phyloP scores from a whole-genome alignment of 495 filamentous ascomycete genomes.

The Penicillium samsonianum region DNA sequence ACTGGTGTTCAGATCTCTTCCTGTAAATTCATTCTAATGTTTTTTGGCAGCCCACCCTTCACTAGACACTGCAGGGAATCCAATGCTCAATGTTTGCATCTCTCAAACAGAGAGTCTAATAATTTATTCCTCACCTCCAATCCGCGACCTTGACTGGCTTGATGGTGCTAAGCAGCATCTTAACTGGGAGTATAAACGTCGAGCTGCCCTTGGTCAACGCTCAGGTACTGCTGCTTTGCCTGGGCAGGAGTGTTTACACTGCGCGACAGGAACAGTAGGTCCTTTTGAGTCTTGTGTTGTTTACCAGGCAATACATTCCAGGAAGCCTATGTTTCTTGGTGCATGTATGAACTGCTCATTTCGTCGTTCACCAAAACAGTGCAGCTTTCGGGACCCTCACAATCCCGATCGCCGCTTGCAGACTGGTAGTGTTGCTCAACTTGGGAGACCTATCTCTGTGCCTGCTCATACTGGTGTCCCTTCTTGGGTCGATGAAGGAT shows the following conservation, averaged over 20 bases:
- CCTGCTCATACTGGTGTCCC: background rate
- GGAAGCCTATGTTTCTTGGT: background rate
- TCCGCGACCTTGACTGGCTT: background rate
- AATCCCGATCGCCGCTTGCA: too few relatives aligned
- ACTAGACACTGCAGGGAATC: background rate
- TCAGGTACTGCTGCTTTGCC: background rate
- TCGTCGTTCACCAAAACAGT: background rate
- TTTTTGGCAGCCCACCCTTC: background rate
- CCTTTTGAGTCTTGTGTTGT: background rate
- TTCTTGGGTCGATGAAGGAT: too few relatives aligned
- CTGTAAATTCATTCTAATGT: background rate
- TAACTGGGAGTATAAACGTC: background rate
- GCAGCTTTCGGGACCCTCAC: background rate
- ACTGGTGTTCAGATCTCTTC: background rate
- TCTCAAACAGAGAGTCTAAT: accelerated
- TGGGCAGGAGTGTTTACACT: background rate
- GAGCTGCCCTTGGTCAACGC: background rate
- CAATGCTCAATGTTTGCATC: background rate
- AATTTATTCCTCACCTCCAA: background rate
- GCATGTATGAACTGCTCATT: background rate
- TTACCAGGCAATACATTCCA: background rate
- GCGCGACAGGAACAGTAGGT: accelerated
- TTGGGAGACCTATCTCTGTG: background rate
- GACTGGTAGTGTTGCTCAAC: background rate
- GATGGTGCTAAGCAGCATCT: background rate